Evolutionary conservation across 192 early-diverging fungal genomes (phyloP).

Genomic region (Coemansia sp.): DNA sequence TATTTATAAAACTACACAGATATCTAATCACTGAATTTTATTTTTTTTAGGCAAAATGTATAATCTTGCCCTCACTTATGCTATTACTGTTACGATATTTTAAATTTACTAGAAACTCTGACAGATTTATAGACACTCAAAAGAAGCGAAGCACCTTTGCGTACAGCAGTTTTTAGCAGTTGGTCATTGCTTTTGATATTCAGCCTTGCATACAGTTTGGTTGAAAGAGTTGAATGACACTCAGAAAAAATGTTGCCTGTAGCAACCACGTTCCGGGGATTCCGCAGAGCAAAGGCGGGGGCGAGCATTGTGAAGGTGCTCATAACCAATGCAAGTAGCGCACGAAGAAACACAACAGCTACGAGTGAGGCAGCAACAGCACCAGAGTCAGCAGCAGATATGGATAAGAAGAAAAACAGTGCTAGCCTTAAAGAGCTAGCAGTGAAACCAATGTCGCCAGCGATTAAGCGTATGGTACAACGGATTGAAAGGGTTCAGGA

Average conservation of each 20-base stretch:
- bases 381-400: neutral
- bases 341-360: neutral
- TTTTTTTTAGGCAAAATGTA: too few relatives aligned
- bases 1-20: too few relatives aligned
- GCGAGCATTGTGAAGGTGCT: neutral
- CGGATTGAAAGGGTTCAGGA: slow-evolving; percentile 7
- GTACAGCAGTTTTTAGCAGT: too few relatives aligned
- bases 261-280: neutral
- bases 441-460: slow-evolving; percentile 24
- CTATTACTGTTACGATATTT: too few relatives aligned
- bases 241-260: neutral
- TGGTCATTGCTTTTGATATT: neutral
- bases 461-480: slow-evolving; percentile 16
- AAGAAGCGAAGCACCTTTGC: too few relatives aligned
- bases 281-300: neutral
- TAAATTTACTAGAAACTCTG: too few relatives aligned
- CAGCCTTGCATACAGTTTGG: neutral
- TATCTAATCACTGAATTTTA: too few relatives aligned
- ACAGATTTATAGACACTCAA: too few relatives aligned
- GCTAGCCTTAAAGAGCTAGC: slow-evolving; percentile 4
- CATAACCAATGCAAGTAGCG: neutral
- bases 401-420: neutral
- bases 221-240: neutral
- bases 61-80: too few relatives aligned
- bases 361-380: neutral